Evolutionary conservation across 2,329 filamentous ascomycete species (phyloP).

Genomic region (Botryotinia narcissicola): DNA sequence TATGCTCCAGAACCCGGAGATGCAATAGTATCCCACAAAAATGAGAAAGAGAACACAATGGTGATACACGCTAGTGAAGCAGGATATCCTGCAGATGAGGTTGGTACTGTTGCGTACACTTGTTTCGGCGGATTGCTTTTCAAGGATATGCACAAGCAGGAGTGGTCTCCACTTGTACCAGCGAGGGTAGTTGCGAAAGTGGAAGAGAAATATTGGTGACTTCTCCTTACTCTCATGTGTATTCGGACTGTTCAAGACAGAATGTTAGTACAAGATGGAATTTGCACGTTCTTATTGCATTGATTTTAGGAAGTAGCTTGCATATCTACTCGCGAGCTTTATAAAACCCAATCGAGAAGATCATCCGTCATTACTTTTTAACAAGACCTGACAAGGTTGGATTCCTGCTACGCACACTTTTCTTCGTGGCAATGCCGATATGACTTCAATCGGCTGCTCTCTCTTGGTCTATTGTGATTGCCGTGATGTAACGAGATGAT

Average conservation of each 20-base stretch:
- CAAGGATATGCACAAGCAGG: background rate
- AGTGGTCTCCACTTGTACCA: background rate
- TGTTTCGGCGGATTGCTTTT: background rate
- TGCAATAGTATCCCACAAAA: too few species aligned
- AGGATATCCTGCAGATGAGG: background rate
- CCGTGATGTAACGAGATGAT: background rate
- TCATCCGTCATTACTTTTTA: too few species aligned
- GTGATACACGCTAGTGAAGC: accelerated
- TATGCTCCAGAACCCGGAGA: background rate
- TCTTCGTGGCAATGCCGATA: background rate
- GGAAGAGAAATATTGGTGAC: accelerated
- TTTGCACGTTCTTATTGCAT: too few species aligned
- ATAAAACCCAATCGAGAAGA: too few species aligned
- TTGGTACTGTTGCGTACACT: background rate
- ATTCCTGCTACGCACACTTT: background rate
- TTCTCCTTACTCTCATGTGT: too few species aligned
- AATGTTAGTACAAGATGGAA: too few species aligned
- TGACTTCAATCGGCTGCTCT: background rate
- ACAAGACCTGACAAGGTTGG: background rate
- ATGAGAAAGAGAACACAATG: too few species aligned
- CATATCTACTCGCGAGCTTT: too few species aligned
- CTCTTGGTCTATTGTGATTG: background rate
- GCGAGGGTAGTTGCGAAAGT: background rate
- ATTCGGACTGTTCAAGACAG: too few species aligned
- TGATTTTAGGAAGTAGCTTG: too few species aligned